Evolutionary conservation across 129 eudicot genomes (phyloP).

Genomic region (Daucus carota): DNA sequence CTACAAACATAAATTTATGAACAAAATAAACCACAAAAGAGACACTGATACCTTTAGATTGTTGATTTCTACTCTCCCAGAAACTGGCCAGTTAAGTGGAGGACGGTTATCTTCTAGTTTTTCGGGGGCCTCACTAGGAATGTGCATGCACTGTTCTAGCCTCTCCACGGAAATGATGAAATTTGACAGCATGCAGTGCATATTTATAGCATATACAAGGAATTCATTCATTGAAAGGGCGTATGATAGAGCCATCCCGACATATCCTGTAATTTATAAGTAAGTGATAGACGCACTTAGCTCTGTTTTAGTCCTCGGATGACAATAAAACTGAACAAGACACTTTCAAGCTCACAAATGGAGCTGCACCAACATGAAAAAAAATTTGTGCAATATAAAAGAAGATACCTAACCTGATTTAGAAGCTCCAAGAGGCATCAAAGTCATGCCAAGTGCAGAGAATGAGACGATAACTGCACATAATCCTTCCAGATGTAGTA

Average conservation of each 20-base stretch:
- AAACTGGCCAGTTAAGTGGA: slow-evolving; percentile 43
- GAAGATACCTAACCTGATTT: slow-evolving; percentile 36
- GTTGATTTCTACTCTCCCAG: slow-evolving; percentile 47
- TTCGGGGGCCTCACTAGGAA: slow-evolving; percentile 62
- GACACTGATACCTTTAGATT: slow-evolving; percentile 43
- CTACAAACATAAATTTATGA: background rate
- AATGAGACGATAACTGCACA: slow-evolving; percentile 51
- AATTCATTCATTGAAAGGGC: slow-evolving; percentile 56
- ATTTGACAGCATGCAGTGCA: slow-evolving; percentile 46
- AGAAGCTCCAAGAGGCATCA: slow-evolving; percentile 41
- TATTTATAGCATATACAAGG: slow-evolving; percentile 31
- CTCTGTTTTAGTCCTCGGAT: background rate
- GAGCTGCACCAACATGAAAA: background rate
- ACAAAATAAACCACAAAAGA: background rate
- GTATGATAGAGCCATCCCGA: slow-evolving; percentile 69
- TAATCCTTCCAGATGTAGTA: slow-evolving; percentile 53
- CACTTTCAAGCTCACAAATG: background rate
- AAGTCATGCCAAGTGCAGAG: slow-evolving; percentile 47
- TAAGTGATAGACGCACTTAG: background rate
- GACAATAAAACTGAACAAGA: background rate
- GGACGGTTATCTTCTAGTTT: slow-evolving; percentile 42
- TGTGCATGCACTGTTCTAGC: slow-evolving; percentile 64
- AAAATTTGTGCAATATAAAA: background rate
- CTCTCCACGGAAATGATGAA: slow-evolving; percentile 59
- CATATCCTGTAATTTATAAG: slow-evolving; percentile 35